Conservation (phyloP, 257 asterid genomes). For the Solanum acaule region DNA sequence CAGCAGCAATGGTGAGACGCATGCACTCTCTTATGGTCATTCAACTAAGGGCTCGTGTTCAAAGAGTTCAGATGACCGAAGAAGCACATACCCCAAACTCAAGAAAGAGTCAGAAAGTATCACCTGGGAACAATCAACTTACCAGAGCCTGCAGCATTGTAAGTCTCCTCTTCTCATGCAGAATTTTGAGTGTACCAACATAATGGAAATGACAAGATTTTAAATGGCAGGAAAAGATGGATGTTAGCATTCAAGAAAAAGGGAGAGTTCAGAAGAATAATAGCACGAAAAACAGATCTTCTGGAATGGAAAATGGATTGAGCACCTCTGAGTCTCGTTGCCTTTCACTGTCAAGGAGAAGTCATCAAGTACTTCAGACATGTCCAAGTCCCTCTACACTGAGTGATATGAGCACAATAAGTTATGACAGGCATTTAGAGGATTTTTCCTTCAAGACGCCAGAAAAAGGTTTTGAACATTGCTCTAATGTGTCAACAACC, state of each 20-base stretch:
- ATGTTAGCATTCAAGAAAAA: constrained; percentile 8
- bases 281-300: constrained; percentile 15
- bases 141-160: constrained; percentile 15
- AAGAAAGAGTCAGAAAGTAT: constrained; percentile 10
- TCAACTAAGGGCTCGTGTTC: constrained; percentile 64
- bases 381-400: constrained; percentile 39
- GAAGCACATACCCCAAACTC: constrained; percentile 8
- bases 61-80: constrained; percentile 45
- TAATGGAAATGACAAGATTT: neutral
- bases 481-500: constrained; percentile 16
- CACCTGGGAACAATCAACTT: constrained; percentile 17
- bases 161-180: neutral
- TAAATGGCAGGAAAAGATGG: constrained; percentile 23
- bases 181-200: neutral
- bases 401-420: constrained; percentile 38
- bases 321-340: constrained; percentile 14
- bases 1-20: constrained; percentile 38
- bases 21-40: constrained; percentile 54
- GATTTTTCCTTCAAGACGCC: constrained; percentile 22
- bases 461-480: constrained; percentile 12
- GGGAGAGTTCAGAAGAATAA: constrained; percentile 28
- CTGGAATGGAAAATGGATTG: constrained; percentile 23
- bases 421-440: constrained; percentile 25
- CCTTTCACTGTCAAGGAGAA: constrained; percentile 28
- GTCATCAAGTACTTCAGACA: constrained; percentile 13